Conservation (phyloP, 225 moss, liverwort and hornwort genomes). For the Takakia lepidozioides region DNA sequence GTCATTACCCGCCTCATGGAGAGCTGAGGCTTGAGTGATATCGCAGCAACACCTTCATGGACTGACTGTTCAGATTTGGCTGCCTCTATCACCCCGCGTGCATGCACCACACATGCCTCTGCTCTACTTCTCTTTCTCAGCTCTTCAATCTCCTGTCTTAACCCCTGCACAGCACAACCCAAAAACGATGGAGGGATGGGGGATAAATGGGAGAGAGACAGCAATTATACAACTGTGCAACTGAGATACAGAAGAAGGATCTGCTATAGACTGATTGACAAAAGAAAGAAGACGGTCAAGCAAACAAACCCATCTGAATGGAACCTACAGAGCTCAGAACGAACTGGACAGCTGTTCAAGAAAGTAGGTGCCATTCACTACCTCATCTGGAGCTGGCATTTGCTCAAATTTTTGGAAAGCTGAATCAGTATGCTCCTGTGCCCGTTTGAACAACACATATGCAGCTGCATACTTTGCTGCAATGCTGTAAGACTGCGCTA, state of each 20-base stretch:
- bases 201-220: no score
- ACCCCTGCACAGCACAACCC: conserved; percentile 23
- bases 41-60: conserved; percentile 64
- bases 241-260: no score
- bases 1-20: no score
- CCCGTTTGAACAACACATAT: conserved; percentile 61
- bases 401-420: conserved; percentile 27
- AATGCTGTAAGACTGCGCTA: conserved; percentile 72
- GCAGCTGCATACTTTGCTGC: conserved; percentile 84
- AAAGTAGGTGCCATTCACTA: conserved; percentile 4
- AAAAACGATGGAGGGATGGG: no score
- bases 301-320: no score
- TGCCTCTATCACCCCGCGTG: conserved; percentile 70
- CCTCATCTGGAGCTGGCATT: conserved; percentile 19
- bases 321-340: no score
- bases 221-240: no score
- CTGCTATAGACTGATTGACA: no score
- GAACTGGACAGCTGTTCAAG: background rate
- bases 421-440: conserved; percentile 52
- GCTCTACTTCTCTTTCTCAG: conserved; percentile 58
- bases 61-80: conserved; percentile 59
- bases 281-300: no score
- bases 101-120: conserved; percentile 89
- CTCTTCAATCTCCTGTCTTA: conserved; percentile 46
- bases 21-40: conserved; percentile 66